Percentiles rank a stretch among this genome's conserved stretches.
These are phyloP conservation scores for Thuja plicata DNA, from an alignment of 83 land plant species.

Conservation along the genomic window DNA sequence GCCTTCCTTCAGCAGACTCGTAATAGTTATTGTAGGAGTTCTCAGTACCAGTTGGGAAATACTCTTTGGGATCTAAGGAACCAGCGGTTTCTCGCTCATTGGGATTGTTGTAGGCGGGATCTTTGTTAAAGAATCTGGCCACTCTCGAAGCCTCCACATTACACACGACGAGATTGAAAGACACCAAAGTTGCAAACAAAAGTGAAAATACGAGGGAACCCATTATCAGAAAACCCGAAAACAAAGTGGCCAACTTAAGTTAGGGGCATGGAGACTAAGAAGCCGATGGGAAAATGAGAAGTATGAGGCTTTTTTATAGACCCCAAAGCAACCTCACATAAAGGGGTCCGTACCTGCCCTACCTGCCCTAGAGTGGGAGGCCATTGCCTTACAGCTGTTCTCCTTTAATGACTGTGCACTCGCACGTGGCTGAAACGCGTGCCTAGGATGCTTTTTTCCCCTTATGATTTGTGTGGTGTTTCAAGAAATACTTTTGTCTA, in stretches of 20 bases:
- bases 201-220: not conserved
- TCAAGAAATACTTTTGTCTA: not conserved
- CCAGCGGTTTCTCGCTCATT: not conserved
- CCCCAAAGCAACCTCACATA: not conserved
- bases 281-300: not conserved
- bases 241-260: not conserved
- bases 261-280: not conserved
- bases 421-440: not conserved
- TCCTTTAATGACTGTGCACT: not conserved
- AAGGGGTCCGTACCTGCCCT: not conserved
- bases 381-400: not conserved
- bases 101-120: not conserved
- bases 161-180: not conserved
- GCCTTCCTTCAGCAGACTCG: not conserved
- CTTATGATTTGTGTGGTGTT: not conserved
- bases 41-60: not conserved
- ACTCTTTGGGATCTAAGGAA: not conserved
- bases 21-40: not conserved
- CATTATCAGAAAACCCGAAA: not conserved
- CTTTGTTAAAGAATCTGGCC: constrained; percentile 8
- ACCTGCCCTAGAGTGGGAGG: not conserved
- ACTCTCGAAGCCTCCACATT: not conserved
- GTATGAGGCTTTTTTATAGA: not conserved
- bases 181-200: not conserved
- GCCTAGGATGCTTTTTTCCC: not conserved